These are phyloP conservation scores for Populus hybrid DNA, from an alignment of 441 rosid genomes.

Conservation along the genomic window DNA sequence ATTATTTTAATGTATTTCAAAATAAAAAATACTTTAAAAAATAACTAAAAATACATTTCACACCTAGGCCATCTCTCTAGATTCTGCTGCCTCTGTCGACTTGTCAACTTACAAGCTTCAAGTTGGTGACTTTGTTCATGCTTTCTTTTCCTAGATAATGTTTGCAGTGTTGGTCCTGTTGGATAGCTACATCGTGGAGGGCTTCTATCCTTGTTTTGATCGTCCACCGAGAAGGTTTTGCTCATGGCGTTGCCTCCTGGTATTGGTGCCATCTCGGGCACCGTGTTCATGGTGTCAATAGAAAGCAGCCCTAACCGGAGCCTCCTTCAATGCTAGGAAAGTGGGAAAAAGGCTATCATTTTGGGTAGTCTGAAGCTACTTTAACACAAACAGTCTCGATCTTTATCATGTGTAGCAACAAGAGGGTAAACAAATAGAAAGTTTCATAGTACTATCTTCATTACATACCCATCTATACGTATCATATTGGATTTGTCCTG, in stretches of 20 bases:
- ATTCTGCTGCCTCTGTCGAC: conserved; percentile 26
- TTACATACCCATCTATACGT: no score
- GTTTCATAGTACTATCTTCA: no score
- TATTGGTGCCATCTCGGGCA: conserved; percentile 58
- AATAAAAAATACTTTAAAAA: no score
- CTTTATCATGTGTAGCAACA: no score
- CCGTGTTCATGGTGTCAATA: conserved; percentile 39
- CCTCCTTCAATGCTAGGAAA: no score
- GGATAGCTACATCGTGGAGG: conserved; percentile 54
- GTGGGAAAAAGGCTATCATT: no score
- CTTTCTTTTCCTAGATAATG: conserved; percentile 47
- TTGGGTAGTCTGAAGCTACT: no score
- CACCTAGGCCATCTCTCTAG: background rate
- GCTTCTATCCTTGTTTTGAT: conserved; percentile 62
- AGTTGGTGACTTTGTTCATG: conserved; percentile 64
- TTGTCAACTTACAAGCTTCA: conserved; percentile 46
- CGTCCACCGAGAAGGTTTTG: conserved; percentile 39
- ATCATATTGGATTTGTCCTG: background rate
- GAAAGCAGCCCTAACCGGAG: no score
- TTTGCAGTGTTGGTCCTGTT: conserved; percentile 53
- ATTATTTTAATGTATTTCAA: no score
- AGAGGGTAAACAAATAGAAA: no score
- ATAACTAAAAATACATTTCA: no score
- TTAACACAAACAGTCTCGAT: no score
- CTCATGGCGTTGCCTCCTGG: conserved; percentile 67